A percentile compares a stretch with the other conserved stretches of the same genome.
Conservation (phyloP, 2,329 filamentous ascomycete species). For the Triangularia verruculosa region DNA sequence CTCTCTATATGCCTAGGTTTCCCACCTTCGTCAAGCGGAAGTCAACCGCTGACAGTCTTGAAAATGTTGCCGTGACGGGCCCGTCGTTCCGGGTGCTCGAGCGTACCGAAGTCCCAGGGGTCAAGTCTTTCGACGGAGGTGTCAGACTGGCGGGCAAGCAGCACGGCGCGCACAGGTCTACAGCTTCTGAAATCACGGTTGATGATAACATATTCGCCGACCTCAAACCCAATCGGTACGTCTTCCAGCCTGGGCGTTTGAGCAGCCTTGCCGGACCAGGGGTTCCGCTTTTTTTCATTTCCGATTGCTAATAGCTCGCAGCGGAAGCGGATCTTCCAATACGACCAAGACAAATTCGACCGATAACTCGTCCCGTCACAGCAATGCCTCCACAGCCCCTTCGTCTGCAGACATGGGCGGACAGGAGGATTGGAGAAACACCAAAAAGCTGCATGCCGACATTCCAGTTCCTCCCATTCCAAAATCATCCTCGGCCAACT, state of each 20-base stretch:
- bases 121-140: conserved; percentile 52
- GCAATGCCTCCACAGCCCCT: conserved; percentile 59
- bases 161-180: conserved; percentile 39
- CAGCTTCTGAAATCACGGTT: conserved; percentile 37
- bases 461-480: conserved; percentile 41
- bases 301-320: conserved; percentile 29
- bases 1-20: conserved; percentile 60
- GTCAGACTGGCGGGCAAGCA: conserved; percentile 41
- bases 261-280: not conserved
- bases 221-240: conserved; percentile 55
- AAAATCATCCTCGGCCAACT: conserved; percentile 49
- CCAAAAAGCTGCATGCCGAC: conserved; percentile 40
- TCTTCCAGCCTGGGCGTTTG: conserved; percentile 21
- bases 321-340: conserved; percentile 59
- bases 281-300: not conserved
- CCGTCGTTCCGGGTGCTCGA: conserved; percentile 60
- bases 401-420: conserved; percentile 50
- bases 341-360: conserved; percentile 58
- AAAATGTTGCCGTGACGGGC: conserved; percentile 48
- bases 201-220: conserved; percentile 59
- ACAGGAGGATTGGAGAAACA: conserved; percentile 41
- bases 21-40: conserved; percentile 59
- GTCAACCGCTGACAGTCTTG: conserved; percentile 54
- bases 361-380: conserved; percentile 60
- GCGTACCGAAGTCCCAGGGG: conserved; percentile 43